Evolutionary conservation across 805 yeast species (phyloP).

Genomic region (Sugiyamaella chiloensis): DNA sequence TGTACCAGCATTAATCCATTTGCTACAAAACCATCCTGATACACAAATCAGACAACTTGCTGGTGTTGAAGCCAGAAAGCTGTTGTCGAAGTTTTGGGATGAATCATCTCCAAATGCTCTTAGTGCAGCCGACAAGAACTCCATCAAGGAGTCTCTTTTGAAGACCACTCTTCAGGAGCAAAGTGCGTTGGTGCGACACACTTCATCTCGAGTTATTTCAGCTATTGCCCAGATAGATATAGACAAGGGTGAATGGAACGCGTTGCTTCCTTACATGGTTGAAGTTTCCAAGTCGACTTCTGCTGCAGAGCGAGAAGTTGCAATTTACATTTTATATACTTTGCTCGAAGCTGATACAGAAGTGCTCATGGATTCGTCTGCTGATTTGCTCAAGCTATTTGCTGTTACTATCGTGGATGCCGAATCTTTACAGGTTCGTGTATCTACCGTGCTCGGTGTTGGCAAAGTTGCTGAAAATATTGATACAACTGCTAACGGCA

Average conservation of each 20-base stretch:
- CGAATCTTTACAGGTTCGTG: conserved; percentile 68
- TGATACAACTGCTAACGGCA: conserved; percentile 56
- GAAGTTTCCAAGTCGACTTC: conserved; percentile 57
- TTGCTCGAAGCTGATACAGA: conserved; percentile 68
- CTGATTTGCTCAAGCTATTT: conserved; percentile 70
- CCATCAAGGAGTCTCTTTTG: conserved; percentile 66
- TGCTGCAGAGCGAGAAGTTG: conserved; percentile 69
- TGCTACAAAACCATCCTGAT: conserved; percentile 66
- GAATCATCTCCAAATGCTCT: conserved; percentile 32
- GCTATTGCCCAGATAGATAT: conserved; percentile 79
- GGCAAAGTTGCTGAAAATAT: conserved; percentile 46
- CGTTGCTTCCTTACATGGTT: conserved; percentile 67
- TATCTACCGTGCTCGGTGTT: conserved; percentile 77
- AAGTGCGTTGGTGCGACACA: conserved; percentile 71
- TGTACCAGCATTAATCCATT: conserved; percentile 78
- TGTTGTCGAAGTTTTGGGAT: conserved; percentile 69
- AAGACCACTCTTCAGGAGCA: conserved; percentile 64
- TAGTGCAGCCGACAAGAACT: conserved; percentile 49
- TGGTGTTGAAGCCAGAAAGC: conserved; percentile 94
- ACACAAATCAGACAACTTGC: conserved; percentile 83
- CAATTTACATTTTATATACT: conserved; percentile 74
- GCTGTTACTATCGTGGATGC: conserved; percentile 58
- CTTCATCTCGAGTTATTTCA: conserved; percentile 84
- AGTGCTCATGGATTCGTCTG: conserved; percentile 59
- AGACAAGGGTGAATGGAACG: conserved; percentile 68